These are phyloP conservation scores for Penicillium rolfsii DNA, from an alignment of 2,329 filamentous ascomycete genomes.

Conservation along the genomic window DNA sequence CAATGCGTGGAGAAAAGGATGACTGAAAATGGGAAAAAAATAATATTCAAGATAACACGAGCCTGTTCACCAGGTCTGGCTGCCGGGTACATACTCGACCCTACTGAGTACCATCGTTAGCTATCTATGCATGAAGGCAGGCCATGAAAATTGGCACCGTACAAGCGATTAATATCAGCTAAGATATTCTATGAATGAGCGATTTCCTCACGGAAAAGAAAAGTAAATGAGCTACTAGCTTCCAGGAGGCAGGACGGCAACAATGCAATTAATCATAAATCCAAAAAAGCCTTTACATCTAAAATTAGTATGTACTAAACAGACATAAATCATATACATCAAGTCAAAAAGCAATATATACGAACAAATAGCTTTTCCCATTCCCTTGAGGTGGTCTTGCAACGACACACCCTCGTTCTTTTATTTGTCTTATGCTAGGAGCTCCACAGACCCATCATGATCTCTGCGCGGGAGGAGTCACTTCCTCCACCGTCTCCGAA, in stretches of 20 bases:
- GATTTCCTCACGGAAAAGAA: not conserved
- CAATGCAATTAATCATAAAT: not conserved
- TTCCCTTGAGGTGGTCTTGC: not conserved
- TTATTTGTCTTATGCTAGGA: not conserved
- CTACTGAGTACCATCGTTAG: too few relatives aligned
- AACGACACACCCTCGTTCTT: not conserved
- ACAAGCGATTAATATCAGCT: too few relatives aligned
- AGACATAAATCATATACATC: not conserved
- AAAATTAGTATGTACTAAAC: not conserved
- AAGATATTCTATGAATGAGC: too few relatives aligned
- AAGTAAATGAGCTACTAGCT: not conserved
- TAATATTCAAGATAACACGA: too few relatives aligned
- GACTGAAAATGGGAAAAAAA: too few relatives aligned
- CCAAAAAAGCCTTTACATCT: not conserved
- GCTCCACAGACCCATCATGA: constrained; percentile 13
- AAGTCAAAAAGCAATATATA: not conserved
- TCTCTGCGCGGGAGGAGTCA: constrained; percentile 13
- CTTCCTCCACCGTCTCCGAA: constrained; percentile 35
- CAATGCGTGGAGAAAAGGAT: not conserved
- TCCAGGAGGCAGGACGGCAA: too few relatives aligned
- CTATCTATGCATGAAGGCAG: too few relatives aligned
- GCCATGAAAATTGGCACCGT: too few relatives aligned
- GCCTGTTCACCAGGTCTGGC: too few relatives aligned
- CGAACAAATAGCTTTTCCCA: not conserved
- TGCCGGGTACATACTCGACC: too few relatives aligned